Percentiles rank a stretch among this genome's conserved stretches.
Conservation (phyloP, 306 rosid genomes). For the Quercus ilex region DNA sequence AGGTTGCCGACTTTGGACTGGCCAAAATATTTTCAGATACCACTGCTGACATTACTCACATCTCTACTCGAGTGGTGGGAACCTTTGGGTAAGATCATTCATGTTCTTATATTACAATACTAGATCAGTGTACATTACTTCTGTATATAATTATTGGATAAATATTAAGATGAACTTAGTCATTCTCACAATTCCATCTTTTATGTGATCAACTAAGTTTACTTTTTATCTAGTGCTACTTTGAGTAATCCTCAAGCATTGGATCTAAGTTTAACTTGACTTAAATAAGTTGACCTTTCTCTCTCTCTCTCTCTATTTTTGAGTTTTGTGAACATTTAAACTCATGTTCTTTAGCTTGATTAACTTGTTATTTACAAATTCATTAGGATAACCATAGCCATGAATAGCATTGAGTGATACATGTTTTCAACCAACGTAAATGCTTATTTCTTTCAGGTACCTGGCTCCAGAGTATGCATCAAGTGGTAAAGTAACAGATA, state of each 20-base stretch:
- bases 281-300: neutral
- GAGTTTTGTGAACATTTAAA: neutral
- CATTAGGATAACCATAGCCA: neutral
- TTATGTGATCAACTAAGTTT: too few relatives aligned
- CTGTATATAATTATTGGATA: neutral
- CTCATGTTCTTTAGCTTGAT: neutral
- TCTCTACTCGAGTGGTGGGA: constrained; percentile 96
- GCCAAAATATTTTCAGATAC: constrained; percentile 33
- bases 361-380: neutral
- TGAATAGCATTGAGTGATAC: neutral
- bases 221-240: too few relatives aligned
- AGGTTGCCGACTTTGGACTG: constrained; percentile 44
- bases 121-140: neutral
- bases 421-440: constrained; percentile 5
- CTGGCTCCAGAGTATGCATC: constrained; percentile 98
- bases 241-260: too few relatives aligned
- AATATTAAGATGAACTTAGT: neutral
- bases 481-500: constrained; percentile 89
- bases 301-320: neutral
- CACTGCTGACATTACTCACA: constrained; percentile 50
- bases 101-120: neutral
- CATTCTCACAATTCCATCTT: neutral
- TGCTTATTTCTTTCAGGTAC: constrained; percentile 53
- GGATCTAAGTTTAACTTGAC: neutral
- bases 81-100: constrained; percentile 77